A percentile compares a stretch with the other conserved stretches of the same genome.
Evolutionary conservation across 345 rosid genomes (phyloP).

Genomic region (Balakata baccata): DNA sequence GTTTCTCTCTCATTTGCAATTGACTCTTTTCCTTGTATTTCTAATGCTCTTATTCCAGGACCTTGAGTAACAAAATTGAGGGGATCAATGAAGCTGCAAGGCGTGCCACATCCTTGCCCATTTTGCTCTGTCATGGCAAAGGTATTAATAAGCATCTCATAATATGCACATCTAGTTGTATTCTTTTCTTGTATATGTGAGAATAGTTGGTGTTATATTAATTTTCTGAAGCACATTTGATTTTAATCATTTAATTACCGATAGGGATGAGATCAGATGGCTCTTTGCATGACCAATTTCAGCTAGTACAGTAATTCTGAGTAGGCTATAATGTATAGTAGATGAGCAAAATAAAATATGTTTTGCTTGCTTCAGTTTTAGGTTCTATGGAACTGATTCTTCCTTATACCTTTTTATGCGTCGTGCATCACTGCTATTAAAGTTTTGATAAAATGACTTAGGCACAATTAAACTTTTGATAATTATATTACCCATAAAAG

Average conservation of each 20-base stretch:
- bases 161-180: constrained; percentile 1
- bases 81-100: constrained; percentile 49
- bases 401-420: not conserved
- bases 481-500: too few relatives aligned
- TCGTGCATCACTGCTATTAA: not conserved
- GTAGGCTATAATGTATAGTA: not conserved
- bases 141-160: constrained; percentile 37
- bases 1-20: constrained; percentile 3
- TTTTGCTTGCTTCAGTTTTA: not conserved
- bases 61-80: constrained; percentile 50
- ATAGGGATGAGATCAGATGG: not conserved
- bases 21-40: not conserved
- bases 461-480: not conserved
- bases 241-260: not conserved
- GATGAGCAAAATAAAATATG: not conserved
- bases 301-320: not conserved
- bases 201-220: not conserved
- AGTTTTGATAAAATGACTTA: not conserved
- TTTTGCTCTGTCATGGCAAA: constrained; percentile 81
- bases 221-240: constrained; percentile 2
- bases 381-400: not conserved
- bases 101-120: constrained; percentile 76
- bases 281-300: not conserved
- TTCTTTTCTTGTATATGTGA: not conserved
- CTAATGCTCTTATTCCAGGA: constrained; percentile 39